phyloP scores from a whole-genome alignment of 78 protist species.

The Polysphondylium violaceum region DNA sequence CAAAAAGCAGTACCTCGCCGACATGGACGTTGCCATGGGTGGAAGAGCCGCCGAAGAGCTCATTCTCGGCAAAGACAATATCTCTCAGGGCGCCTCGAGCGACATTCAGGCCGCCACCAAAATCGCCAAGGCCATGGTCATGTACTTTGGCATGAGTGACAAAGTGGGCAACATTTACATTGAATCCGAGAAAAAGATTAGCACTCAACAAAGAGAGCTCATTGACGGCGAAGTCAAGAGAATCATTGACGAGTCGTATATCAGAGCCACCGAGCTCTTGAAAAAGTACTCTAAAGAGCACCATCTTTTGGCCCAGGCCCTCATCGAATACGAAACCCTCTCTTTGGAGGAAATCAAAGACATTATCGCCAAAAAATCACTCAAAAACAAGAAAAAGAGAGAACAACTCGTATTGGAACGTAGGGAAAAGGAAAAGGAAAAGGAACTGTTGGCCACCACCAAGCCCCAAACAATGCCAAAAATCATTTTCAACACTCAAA shows the following conservation, averaged over 20 bases:
- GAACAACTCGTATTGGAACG: constrained; percentile 29
- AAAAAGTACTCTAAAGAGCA: constrained; percentile 67
- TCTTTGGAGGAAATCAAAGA: constrained; percentile 70
- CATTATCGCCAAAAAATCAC: constrained; percentile 38
- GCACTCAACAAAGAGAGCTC: constrained; percentile 39
- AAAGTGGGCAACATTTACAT: constrained; percentile 71
- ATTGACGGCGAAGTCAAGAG: constrained; percentile 76
- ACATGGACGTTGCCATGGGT: constrained; percentile 92
- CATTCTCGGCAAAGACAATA: constrained; percentile 87
- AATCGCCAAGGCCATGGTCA: constrained; percentile 86
- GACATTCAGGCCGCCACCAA: constrained; percentile 60
- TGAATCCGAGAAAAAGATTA: constrained; percentile 54
- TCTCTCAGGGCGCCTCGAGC: constrained; percentile 83
- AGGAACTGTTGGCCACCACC: too few relatives aligned
- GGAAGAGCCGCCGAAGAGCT: constrained; percentile 96
- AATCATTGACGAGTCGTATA: constrained; percentile 66
- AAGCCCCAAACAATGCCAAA: too few relatives aligned
- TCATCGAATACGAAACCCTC: constrained; percentile 88
- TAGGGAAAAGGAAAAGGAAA: constrained; percentile 42
- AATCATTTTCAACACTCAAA: neutral
- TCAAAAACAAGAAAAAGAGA: constrained; percentile 32
- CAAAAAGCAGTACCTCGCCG: constrained; percentile 82
- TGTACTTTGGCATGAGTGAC: constrained; percentile 83
- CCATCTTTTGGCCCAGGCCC: constrained; percentile 82
- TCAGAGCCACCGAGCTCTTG: constrained; percentile 64